These are phyloP conservation scores for Globisporangium lucens DNA, from an alignment of 352 stramenopile genomes.

Conservation along the genomic window DNA sequence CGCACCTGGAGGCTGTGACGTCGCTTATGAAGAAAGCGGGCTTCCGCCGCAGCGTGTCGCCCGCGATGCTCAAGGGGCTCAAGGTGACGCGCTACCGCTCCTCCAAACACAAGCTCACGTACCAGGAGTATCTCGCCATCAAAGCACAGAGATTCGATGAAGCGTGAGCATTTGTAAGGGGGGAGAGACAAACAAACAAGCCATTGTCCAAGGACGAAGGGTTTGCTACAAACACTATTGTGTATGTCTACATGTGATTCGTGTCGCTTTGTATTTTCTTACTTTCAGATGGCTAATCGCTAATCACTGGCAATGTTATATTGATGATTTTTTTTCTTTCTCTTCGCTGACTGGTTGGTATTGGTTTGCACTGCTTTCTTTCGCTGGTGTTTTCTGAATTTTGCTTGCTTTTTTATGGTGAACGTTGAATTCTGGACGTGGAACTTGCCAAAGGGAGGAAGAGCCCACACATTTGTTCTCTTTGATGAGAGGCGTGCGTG, in stretches of 20 bases:
- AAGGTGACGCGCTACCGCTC: constrained; percentile 80
- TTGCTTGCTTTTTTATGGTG: constrained; percentile 1
- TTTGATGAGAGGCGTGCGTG: neutral
- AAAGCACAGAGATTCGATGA: constrained; percentile 31
- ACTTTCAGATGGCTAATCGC: neutral
- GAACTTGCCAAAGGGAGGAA: neutral
- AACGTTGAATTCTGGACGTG: neutral
- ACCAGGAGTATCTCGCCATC: constrained; percentile 71
- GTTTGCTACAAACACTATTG: neutral
- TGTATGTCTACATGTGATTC: neutral
- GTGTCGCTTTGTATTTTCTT: neutral
- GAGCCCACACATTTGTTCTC: neutral
- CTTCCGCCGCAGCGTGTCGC: constrained; percentile 54
- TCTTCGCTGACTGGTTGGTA: neutral
- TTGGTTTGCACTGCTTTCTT: neutral
- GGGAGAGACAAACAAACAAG: constrained; percentile 1
- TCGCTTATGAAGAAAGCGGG: constrained; percentile 81
- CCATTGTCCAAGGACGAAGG: neutral
- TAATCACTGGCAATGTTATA: neutral
- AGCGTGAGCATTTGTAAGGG: neutral
- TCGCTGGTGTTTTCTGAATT: neutral
- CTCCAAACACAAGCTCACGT: constrained; percentile 81
- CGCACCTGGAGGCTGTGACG: constrained; percentile 63
- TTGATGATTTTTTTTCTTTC: constrained; percentile 8
- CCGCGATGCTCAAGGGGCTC: constrained; percentile 52